Evolutionary conservation across 805 yeast species (phyloP).

Genomic region (Teunomyces cretensis): DNA sequence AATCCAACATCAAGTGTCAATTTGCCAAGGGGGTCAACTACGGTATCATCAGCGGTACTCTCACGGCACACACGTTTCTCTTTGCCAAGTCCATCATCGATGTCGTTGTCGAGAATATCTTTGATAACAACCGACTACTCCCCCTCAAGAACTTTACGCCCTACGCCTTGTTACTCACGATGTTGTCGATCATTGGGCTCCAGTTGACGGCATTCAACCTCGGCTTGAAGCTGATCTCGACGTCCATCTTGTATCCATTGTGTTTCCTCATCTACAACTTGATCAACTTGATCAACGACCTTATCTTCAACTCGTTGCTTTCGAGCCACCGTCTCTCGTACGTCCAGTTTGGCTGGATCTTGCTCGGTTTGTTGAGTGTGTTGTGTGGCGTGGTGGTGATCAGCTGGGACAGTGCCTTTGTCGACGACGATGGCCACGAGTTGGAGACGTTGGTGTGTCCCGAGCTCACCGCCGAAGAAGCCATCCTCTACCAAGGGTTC

Average conservation of each 20-base stretch:
- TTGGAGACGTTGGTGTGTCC: neutral
- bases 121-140: conserved; percentile 26
- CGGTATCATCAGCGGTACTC: conserved; percentile 70
- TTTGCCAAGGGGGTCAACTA: conserved; percentile 57
- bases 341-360: conserved; percentile 49
- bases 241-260: conserved; percentile 79
- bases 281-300: conserved; percentile 48
- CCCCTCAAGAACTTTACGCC: conserved; percentile 28
- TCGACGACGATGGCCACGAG: conserved; percentile 9
- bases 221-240: conserved; percentile 68
- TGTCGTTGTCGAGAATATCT: conserved; percentile 50
- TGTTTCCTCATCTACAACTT: conserved; percentile 83
- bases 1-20: conserved; percentile 15
- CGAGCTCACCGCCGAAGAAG: neutral
- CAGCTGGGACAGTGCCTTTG: conserved; percentile 50
- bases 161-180: conserved; percentile 46
- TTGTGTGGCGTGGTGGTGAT: conserved; percentile 68
- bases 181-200: conserved; percentile 62
- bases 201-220: conserved; percentile 74
- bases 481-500: neutral
- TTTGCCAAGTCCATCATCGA: conserved; percentile 85
- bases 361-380: conserved; percentile 49
- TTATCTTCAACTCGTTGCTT: conserved; percentile 62
- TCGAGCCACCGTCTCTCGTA: conserved; percentile 40
- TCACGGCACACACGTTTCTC: conserved; percentile 82